phyloP scores from a whole-genome alignment of 1,139 yeast genomes.

The Geotrichum citri-aurantii region DNA sequence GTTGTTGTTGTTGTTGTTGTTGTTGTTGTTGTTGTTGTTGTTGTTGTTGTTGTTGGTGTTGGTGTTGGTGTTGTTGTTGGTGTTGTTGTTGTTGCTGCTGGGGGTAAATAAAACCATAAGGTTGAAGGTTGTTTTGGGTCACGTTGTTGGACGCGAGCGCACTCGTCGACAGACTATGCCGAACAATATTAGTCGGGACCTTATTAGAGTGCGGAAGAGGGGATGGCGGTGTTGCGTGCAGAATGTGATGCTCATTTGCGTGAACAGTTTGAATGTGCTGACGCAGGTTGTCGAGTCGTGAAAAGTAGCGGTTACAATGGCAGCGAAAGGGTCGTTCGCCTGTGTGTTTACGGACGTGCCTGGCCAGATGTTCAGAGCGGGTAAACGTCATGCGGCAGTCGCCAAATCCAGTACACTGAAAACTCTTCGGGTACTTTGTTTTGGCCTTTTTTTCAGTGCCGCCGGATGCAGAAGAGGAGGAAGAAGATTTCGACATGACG shows the following conservation, averaged over 20 bases:
- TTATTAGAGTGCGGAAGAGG: slow-evolving; percentile 28
- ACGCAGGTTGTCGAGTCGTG: slow-evolving; percentile 79
- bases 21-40: no score
- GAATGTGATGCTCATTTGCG: slow-evolving; percentile 58
- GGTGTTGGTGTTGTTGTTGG: not conserved
- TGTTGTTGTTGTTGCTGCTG: slow-evolving; percentile 9
- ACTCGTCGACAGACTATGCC: slow-evolving; percentile 2
- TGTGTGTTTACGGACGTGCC: slow-evolving; percentile 90
- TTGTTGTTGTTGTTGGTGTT: not conserved
- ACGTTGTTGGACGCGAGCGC: not conserved
- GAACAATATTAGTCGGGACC: slow-evolving; percentile 18
- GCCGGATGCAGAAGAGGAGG: not conserved
- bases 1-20: no score
- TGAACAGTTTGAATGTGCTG: slow-evolving; percentile 96
- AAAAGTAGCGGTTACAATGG: slow-evolving; percentile 74
- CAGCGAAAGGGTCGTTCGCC: slow-evolving; percentile 94
- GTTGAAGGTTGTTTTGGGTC: not conserved
- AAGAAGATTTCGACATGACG: not conserved
- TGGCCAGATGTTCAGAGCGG: slow-evolving; percentile 81
- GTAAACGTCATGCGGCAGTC: slow-evolving; percentile 88
- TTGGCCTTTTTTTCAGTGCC: slow-evolving; percentile 18
- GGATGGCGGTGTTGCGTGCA: slow-evolving; percentile 32
- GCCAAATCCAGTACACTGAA: slow-evolving; percentile 82
- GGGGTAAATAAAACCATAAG: not conserved
- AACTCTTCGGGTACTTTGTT: slow-evolving; percentile 44